phyloP scores from a whole-genome alignment of 2,329 filamentous ascomycete species.

The Pseudonectria foliicola region DNA sequence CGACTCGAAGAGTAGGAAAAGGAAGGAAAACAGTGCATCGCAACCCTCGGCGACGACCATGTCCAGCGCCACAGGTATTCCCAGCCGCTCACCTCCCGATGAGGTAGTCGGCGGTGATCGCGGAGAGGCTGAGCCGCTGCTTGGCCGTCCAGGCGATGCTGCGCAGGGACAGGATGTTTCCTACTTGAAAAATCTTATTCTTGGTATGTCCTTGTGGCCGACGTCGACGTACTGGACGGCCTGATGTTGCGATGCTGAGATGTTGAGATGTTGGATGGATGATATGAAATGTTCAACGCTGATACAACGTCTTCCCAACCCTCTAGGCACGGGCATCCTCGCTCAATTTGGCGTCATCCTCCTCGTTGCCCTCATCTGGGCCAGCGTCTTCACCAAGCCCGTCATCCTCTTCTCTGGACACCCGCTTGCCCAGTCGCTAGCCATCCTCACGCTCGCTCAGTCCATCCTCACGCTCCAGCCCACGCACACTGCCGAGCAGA shows the following conservation, averaged over 20 bases:
- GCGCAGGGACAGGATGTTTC: conserved; percentile 58
- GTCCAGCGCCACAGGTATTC: conserved; percentile 63
- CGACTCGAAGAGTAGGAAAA: too few relatives aligned
- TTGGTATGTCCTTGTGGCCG: conserved; percentile 48
- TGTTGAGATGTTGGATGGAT: too few relatives aligned
- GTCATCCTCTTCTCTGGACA: conserved; percentile 83
- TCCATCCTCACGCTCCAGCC: conserved; percentile 82
- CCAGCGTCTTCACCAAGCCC: conserved; percentile 59
- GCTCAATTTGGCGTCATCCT: conserved; percentile 74
- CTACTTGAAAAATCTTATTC: conserved; percentile 63
- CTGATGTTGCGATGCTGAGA: too few relatives aligned
- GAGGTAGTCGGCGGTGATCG: conserved; percentile 18
- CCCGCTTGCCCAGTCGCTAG: conserved; percentile 63
- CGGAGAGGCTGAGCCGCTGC: conserved; percentile 36
- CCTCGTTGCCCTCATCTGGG: conserved; percentile 71
- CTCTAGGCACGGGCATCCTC: conserved; percentile 67
- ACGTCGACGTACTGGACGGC: too few relatives aligned
- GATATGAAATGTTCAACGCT: too few relatives aligned
- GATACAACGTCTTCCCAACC: too few relatives aligned
- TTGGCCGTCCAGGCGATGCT: conserved; percentile 60
- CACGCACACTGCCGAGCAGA: conserved; percentile 70
- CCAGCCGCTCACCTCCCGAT: conserved; percentile 36
- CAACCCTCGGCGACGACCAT: conserved; percentile 34
- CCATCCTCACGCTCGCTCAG: conserved; percentile 68
- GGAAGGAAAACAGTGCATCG: too few relatives aligned